Evolutionary conservation across 306 rosid genomes (phyloP), one percentile per base, ranked within the genome.

Genomic region (Quercus engelmannii): DNA sequence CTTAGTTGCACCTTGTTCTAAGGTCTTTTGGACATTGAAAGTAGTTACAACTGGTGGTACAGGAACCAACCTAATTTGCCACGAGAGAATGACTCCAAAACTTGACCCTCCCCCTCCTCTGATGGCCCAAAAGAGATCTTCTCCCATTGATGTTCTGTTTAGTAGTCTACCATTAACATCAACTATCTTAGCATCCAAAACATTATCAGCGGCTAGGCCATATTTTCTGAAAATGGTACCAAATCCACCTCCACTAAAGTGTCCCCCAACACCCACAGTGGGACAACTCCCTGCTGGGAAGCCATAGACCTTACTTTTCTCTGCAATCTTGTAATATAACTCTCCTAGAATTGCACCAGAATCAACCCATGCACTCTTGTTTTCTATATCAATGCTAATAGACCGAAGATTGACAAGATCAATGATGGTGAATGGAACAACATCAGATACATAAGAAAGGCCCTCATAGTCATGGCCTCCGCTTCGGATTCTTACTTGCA

Each of bases 391-490:
- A 1, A 25, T 25, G 26, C 26, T 25, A 25, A 25, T 25, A 25
- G 26, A 25, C 26, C 26, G 26, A 25, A 25, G 26, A 25, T 25
- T 25, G 26, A 25, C 26, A 25, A 25, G 26, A 25, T 25, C 26
- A 25, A 25, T 25, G 26, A 25, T 25, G 26, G 26, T 25, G 26
- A 25, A 25, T 25, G 26, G 26, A 25, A 25, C 26, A 25, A 25
- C 26, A 17, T 30, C 20, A 64, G 70, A 64, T 17, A 64, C 70
- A 64, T 64, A 64, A 31, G 46, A 64, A 64, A 64, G 20, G 23
- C 70, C 70, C 70, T 64, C 70, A 35, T 64, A 64, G 46, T 64
- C 70, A 64, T 64, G 70, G 38, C 70, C 70, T 4, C 70, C 70
- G 0, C 70, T 64, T 30, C 70, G 41, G 41, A 64, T 31, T 4